These are phyloP conservation scores for Macrolepiota dolichaula DNA, from an alignment of 768 basidiomycete genomes.

Conservation along the genomic window DNA sequence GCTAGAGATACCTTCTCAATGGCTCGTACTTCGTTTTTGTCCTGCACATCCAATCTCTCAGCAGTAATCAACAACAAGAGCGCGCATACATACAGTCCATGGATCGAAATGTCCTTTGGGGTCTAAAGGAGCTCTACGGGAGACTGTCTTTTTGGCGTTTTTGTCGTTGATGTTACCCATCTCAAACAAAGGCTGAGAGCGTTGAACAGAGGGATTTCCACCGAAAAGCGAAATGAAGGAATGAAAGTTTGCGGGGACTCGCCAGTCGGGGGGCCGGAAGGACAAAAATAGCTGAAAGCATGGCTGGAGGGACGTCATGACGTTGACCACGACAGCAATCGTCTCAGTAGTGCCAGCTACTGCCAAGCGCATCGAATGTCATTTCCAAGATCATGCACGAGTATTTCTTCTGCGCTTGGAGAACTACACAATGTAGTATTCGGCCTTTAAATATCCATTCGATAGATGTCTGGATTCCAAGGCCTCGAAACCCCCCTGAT, in stretches of 20 bases:
- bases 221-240: not conserved
- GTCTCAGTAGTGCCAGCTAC: not conserved
- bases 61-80: not conserved
- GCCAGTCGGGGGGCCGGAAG: not conserved
- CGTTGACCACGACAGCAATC: not conserved
- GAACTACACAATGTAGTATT: not conserved
- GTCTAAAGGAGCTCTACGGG: not conserved
- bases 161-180: slow-evolving; percentile 5
- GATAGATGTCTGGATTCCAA: no score
- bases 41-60: not conserved
- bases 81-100: slow-evolving; percentile 1
- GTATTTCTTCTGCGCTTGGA: not conserved
- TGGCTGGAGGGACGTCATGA: not conserved
- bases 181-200: not conserved
- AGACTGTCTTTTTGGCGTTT: not conserved
- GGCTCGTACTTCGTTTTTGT: not conserved
- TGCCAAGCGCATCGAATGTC: not conserved
- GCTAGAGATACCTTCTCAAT: not conserved
- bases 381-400: not conserved
- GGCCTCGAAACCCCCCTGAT: no score
- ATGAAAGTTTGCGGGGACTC: not conserved
- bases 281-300: slow-evolving; percentile 6
- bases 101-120: not conserved
- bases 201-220: not conserved
- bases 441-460: no score